Evolutionary conservation across 2,329 filamentous ascomycete species (phyloP).

Genomic region (Drechslerella stenobrocha): DNA sequence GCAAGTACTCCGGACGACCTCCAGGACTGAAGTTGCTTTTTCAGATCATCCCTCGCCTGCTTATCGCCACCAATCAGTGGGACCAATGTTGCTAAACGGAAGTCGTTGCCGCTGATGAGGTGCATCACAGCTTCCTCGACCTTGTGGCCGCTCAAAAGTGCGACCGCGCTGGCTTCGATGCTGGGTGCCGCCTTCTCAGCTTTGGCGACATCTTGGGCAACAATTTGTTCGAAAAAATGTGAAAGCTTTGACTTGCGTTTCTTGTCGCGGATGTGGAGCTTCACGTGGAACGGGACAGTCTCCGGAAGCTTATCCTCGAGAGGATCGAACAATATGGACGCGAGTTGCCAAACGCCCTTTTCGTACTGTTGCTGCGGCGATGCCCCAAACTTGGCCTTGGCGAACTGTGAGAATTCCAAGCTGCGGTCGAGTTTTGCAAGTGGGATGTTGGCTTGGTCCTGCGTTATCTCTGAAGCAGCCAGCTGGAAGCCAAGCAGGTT

Average conservation of each 20-base stretch:
- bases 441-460: conserved; percentile 57
- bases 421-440: conserved; percentile 54
- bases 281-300: conserved; percentile 53
- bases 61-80: conserved; percentile 77
- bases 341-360: conserved; percentile 79
- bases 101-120: conserved; percentile 74
- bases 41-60: conserved; percentile 72
- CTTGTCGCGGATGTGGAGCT: conserved; percentile 53
- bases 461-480: conserved; percentile 52
- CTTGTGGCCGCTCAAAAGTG: conserved; percentile 75
- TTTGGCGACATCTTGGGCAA: conserved; percentile 61
- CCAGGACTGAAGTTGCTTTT: conserved; percentile 81
- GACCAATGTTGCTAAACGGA: conserved; percentile 80
- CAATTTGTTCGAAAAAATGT: conserved; percentile 67
- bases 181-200: conserved; percentile 64
- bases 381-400: conserved; percentile 29
- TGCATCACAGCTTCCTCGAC: conserved; percentile 80
- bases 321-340: conserved; percentile 84
- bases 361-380: conserved; percentile 64
- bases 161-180: conserved; percentile 80
- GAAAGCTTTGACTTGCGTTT: conserved; percentile 68
- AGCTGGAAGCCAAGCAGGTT: conserved; percentile 52
- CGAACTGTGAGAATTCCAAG: conserved; percentile 32
- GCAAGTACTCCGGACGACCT: conserved; percentile 77
- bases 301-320: conserved; percentile 53